phyloP scores from a whole-genome alignment of 129 eudicot species.

The Solidago caesia region DNA sequence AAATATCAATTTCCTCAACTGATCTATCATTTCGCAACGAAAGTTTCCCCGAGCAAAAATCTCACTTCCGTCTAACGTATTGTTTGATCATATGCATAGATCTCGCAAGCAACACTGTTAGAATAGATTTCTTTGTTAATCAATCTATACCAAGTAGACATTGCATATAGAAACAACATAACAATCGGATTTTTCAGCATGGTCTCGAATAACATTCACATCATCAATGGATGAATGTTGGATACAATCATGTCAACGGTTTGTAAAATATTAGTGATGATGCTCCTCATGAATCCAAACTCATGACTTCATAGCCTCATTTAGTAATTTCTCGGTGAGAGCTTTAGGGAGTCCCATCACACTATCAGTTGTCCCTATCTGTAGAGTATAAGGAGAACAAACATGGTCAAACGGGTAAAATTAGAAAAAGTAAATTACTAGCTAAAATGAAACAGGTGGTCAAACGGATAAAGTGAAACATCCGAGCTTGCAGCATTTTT shows the following conservation, averaged over 20 bases:
- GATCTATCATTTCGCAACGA: not conserved
- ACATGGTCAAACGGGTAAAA: not conserved
- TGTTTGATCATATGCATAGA: not conserved
- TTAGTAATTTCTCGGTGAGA: constrained; percentile 62
- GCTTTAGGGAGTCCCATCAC: constrained; percentile 98
- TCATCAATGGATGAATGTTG: not conserved
- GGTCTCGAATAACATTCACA: not conserved
- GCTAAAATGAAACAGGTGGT: too few relatives aligned
- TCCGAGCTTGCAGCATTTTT: too few relatives aligned
- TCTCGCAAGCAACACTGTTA: not conserved
- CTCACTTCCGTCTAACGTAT: not conserved
- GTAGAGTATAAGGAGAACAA: constrained; percentile 5
- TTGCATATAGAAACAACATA: not conserved
- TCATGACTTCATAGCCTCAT: constrained; percentile 57
- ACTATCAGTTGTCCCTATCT: constrained; percentile 87
- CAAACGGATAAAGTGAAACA: too few relatives aligned
- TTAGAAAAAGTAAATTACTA: not conserved
- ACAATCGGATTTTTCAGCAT: not conserved
- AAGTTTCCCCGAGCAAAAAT: not conserved
- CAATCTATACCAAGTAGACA: not conserved
- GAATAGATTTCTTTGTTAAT: too few relatives aligned
- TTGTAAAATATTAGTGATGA: not conserved
- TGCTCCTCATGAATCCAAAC: not conserved
- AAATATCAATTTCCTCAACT: not conserved
- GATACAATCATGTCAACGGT: constrained; percentile 6